A percentile compares a stretch with the other conserved stretches of the same genome.
These are phyloP conservation scores for Senna siamea DNA, from an alignment of 306 rosid species.

Conservation along the genomic window DNA sequence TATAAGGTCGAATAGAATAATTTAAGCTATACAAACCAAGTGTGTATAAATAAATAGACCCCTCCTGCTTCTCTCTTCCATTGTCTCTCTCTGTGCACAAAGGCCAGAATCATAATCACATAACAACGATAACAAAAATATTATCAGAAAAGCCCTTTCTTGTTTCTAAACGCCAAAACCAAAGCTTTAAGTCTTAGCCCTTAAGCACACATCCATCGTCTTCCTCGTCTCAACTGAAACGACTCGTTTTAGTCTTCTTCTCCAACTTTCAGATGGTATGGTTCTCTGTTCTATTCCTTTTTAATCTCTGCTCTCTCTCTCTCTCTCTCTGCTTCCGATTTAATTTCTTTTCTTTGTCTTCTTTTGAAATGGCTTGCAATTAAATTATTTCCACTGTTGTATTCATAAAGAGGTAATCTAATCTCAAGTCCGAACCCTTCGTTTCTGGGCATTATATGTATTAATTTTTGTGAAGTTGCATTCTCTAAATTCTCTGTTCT, in stretches of 20 bases:
- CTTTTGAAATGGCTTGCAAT: neutral
- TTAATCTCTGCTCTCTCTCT: neutral
- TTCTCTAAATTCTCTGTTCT: neutral
- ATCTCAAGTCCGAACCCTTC: too few species aligned
- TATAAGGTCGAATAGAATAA: too few species aligned
- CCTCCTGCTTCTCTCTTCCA: neutral
- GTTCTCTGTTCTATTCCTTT: neutral
- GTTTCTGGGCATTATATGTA: too few species aligned
- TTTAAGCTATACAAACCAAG: too few species aligned
- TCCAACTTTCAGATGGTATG: slow-evolving; percentile 15
- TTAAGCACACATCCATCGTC: too few species aligned
- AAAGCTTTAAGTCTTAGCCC: neutral
- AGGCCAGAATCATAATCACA: neutral
- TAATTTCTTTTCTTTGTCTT: neutral
- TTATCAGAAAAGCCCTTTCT: neutral
- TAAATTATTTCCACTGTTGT: too few species aligned
- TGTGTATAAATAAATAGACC: too few species aligned
- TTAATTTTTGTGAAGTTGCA: neutral
- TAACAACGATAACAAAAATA: too few species aligned
- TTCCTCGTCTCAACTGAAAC: neutral
- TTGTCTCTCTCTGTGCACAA: neutral
- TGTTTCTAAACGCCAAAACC: neutral
- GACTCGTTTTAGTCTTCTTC: neutral
- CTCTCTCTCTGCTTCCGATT: neutral
- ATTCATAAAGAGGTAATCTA: too few species aligned